Conservation (phyloP, 176 grass and related monocot species). For the Juncus effusus region DNA sequence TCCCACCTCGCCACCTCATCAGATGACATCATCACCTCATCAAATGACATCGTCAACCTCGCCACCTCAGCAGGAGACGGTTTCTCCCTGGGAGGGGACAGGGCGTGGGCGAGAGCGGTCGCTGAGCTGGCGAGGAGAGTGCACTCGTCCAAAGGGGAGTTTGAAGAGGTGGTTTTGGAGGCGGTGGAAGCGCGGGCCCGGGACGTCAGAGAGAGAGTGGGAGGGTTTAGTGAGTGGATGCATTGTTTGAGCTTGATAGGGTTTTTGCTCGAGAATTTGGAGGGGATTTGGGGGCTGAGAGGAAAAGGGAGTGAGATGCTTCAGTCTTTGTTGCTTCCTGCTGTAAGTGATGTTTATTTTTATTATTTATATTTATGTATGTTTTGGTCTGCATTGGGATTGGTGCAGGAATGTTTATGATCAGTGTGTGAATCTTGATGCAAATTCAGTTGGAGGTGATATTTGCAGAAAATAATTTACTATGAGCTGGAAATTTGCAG, state of each 20-base stretch:
- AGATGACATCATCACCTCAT: too few relatives aligned
- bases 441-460: background rate
- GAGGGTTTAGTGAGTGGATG: constrained; percentile 80
- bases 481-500: background rate
- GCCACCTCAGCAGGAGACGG: constrained; percentile 59
- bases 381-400: background rate
- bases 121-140: constrained; percentile 70
- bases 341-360: constrained; percentile 48
- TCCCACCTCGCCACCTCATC: constrained; percentile 19
- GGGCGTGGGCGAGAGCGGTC: constrained; percentile 73
- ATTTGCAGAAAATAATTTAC: background rate
- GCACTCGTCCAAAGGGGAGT: constrained; percentile 72
- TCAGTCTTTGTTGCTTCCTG: constrained; percentile 80
- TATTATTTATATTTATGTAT: too few relatives aligned
- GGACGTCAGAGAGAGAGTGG: constrained; percentile 87
- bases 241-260: constrained; percentile 71
- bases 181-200: constrained; percentile 53
- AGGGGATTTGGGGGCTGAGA: constrained; percentile 46
- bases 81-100: constrained; percentile 78
- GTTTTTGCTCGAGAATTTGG: constrained; percentile 83
- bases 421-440: background rate
- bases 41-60: constrained; percentile 37
- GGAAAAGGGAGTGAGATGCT: constrained; percentile 66
- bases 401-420: background rate
- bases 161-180: constrained; percentile 60